phyloP scores from a whole-genome alignment of 2,329 filamentous ascomycete species.

The Fusarium sp. region DNA sequence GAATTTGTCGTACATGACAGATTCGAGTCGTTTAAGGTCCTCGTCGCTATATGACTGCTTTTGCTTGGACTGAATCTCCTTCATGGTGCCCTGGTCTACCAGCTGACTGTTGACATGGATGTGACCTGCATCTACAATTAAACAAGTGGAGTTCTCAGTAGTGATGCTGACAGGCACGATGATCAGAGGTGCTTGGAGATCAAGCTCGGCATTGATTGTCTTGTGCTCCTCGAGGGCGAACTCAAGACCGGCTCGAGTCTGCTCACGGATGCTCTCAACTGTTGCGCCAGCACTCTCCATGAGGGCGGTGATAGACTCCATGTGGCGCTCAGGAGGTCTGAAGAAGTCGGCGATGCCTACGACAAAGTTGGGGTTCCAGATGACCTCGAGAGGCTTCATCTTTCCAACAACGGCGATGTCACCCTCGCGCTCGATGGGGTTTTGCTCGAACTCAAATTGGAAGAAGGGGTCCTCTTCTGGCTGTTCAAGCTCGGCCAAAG shows the following conservation, averaged over 20 bases:
- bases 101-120: conserved; percentile 94
- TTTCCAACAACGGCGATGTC: conserved; percentile 92
- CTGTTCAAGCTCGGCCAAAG: conserved; percentile 65
- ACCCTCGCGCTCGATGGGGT: conserved; percentile 90
- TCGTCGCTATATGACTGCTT: conserved; percentile 86
- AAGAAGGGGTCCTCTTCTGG: conserved; percentile 81
- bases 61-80: conserved; percentile 91
- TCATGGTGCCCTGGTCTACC: conserved; percentile 89
- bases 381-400: conserved; percentile 93
- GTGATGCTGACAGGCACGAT: conserved; percentile 96
- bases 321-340: conserved; percentile 93
- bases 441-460: conserved; percentile 90
- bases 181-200: conserved; percentile 94
- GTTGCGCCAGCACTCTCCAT: conserved; percentile 97
- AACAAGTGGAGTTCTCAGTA: conserved; percentile 80
- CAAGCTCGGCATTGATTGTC: conserved; percentile 94
- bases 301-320: conserved; percentile 96
- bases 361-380: conserved; percentile 95
- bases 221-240: conserved; percentile 98
- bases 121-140: conserved; percentile 96
- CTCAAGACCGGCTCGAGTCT: conserved; percentile 93
- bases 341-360: conserved; percentile 95
- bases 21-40: conserved; percentile 88
- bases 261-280: conserved; percentile 92
- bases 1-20: conserved; percentile 98